These are phyloP conservation scores for Saturnispora quitensis DNA, from an alignment of 805 yeast species.

Conservation along the genomic window DNA sequence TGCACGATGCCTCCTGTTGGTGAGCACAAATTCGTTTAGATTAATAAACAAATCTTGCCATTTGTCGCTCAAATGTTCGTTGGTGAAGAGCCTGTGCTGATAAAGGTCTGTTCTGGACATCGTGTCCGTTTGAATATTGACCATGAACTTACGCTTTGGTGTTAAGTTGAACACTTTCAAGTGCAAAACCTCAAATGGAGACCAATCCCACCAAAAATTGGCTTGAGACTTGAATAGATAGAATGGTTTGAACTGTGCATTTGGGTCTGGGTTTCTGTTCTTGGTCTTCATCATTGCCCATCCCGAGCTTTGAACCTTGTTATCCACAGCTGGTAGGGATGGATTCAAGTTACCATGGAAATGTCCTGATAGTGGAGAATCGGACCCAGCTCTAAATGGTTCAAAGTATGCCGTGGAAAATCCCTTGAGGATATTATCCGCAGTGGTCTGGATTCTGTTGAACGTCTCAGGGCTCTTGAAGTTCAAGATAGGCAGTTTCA, in stretches of 20 bases:
- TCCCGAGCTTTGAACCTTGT: conserved; percentile 56
- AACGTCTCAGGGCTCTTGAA: conserved; percentile 46
- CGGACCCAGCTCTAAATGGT: conserved; percentile 30
- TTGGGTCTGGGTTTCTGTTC: conserved; percentile 39
- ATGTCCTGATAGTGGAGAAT: conserved; percentile 41
- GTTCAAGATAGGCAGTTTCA: conserved; percentile 39
- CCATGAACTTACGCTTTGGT: conserved; percentile 51
- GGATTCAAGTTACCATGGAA: conserved; percentile 64
- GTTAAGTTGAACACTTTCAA: conserved; percentile 62
- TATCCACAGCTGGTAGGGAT: conserved; percentile 54
- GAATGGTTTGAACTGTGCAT: conserved; percentile 35
- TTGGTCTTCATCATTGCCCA: conserved; percentile 79
- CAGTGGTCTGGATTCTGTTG: conserved; percentile 45
- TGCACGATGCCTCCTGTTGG: conserved; percentile 64
- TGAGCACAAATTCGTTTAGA: conserved; percentile 68
- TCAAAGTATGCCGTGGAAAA: conserved; percentile 46
- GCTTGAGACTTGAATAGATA: conserved; percentile 29
- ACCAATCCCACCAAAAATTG: conserved; percentile 62
- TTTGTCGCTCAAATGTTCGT: conserved; percentile 40
- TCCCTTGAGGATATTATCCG: conserved; percentile 66
- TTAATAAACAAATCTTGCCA: conserved; percentile 84
- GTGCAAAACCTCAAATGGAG: conserved; percentile 50
- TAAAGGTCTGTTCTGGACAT: conserved; percentile 70
- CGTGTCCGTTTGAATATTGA: conserved; percentile 75
- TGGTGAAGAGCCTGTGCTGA: conserved; percentile 63